Conservation (phyloP, 306 rosid species). For the Crataegus laevigata region DNA sequence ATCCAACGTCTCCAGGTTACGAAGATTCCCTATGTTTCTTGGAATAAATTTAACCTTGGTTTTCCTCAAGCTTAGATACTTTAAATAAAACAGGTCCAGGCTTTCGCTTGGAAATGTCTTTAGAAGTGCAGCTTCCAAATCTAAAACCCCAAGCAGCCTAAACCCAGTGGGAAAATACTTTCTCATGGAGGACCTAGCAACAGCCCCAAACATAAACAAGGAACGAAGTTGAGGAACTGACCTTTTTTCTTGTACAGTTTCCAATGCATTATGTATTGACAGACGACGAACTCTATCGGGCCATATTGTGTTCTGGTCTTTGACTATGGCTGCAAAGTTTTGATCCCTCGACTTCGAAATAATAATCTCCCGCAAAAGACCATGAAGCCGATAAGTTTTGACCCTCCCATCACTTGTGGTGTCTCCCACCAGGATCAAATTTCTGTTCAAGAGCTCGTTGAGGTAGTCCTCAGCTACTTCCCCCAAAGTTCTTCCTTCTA, state of each 20-base stretch:
- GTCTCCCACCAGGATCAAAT: conserved; percentile 32
- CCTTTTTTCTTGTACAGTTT: conserved; percentile 28
- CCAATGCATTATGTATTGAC: conserved; percentile 32
- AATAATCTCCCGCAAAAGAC: conserved; percentile 47
- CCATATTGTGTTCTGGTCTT: conserved; percentile 28
- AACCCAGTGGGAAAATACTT: neutral
- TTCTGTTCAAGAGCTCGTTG: conserved; percentile 53
- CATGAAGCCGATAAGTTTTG: conserved; percentile 35
- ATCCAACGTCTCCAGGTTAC: conserved; percentile 29
- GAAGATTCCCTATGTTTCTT: conserved; percentile 23
- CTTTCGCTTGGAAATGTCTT: conserved; percentile 13
- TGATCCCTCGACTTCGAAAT: conserved; percentile 48
- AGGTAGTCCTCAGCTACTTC: conserved; percentile 51
- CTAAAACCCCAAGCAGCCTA: conserved; percentile 30
- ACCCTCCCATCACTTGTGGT: conserved; percentile 15
- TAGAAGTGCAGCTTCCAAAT: conserved; percentile 17
- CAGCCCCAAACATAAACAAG: conserved; percentile 41
- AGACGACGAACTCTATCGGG: conserved; percentile 50
- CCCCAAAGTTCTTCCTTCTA: conserved; percentile 48
- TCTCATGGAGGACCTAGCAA: conserved; percentile 6
- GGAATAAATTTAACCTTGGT: conserved; percentile 25
- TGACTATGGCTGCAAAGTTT: conserved; percentile 41
- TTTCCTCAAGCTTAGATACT: conserved; percentile 31
- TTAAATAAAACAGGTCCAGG: conserved; percentile 10
- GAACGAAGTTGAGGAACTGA: conserved; percentile 54